Evolutionary conservation across 2,329 filamentous ascomycete species (phyloP).

Genomic region (Penicillium crustosum): DNA sequence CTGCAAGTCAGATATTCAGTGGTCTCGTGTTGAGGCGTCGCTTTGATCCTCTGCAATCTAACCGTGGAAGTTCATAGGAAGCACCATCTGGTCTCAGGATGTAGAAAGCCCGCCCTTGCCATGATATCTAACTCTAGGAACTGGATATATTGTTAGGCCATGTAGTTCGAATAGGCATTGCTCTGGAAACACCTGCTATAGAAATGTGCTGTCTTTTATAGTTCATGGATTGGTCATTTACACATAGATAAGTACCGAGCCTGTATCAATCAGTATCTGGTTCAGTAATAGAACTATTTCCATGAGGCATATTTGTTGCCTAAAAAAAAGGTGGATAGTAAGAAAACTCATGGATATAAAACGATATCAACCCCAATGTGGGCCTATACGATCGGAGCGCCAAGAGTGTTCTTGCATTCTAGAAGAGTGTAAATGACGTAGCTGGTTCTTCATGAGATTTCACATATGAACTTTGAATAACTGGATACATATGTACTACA

Average conservation of each 20-base stretch:
- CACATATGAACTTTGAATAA: background rate
- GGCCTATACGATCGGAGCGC: background rate
- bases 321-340: background rate
- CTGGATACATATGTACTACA: too few species aligned
- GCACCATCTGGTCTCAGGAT: too few species aligned
- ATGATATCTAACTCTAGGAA: too few species aligned
- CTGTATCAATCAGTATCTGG: background rate
- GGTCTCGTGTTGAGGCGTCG: too few species aligned
- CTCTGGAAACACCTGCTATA: background rate
- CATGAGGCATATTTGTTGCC: too few species aligned
- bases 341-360: background rate
- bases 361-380: background rate
- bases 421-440: conserved; percentile 2
- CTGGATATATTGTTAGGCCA: too few species aligned
- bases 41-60: too few species aligned
- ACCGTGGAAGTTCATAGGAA: too few species aligned
- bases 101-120: too few species aligned
- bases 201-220: background rate
- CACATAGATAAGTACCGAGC: background rate
- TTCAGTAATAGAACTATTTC: background rate
- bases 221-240: background rate
- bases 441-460: background rate
- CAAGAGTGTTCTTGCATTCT: background rate
- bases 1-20: too few species aligned
- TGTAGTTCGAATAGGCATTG: too few species aligned